phyloP scores from a whole-genome alignment of 441 rosid species.

The Flueggea neowawraea region DNA sequence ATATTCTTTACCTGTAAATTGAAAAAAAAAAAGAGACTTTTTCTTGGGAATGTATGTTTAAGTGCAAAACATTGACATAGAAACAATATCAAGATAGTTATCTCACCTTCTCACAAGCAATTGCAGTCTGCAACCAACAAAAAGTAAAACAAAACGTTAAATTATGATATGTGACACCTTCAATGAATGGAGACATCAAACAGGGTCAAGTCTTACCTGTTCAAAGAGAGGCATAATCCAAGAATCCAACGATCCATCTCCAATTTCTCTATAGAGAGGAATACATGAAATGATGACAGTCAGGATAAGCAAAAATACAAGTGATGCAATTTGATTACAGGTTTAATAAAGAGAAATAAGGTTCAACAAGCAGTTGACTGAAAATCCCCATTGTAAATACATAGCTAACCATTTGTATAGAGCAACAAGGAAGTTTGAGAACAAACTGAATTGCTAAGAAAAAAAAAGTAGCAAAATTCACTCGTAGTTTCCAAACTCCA shows the following conservation, averaged over 20 bases:
- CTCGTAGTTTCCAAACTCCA: no score
- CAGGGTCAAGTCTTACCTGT: constrained; percentile 40
- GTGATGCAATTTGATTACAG: neutral
- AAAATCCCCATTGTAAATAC: no score
- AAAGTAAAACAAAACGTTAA: neutral
- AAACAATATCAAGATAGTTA: constrained; percentile 20
- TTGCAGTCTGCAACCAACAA: constrained; percentile 55
- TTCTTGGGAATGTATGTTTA: constrained; percentile 8
- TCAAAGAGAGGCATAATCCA: constrained; percentile 82
- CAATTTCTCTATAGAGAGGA: constrained; percentile 55
- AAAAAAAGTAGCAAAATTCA: no score
- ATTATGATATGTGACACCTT: neutral
- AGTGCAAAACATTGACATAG: constrained; percentile 2
- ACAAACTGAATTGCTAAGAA: no score
- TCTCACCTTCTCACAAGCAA: constrained; percentile 82
- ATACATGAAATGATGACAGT: constrained; percentile 3
- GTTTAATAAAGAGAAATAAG: no score
- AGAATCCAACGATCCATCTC: constrained; percentile 91
- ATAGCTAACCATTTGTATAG: no score
- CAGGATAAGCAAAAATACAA: neutral
- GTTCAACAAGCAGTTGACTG: no score
- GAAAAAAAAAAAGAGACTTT: neutral
- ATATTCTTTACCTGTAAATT: constrained; percentile 63
- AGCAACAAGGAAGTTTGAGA: no score
- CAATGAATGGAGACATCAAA: neutral